Percentiles rank a stretch among this genome's conserved stretches.
phyloP scores from a whole-genome alignment of 2,329 filamentous ascomycete genomes.

The Leptographium lundbergii region DNA sequence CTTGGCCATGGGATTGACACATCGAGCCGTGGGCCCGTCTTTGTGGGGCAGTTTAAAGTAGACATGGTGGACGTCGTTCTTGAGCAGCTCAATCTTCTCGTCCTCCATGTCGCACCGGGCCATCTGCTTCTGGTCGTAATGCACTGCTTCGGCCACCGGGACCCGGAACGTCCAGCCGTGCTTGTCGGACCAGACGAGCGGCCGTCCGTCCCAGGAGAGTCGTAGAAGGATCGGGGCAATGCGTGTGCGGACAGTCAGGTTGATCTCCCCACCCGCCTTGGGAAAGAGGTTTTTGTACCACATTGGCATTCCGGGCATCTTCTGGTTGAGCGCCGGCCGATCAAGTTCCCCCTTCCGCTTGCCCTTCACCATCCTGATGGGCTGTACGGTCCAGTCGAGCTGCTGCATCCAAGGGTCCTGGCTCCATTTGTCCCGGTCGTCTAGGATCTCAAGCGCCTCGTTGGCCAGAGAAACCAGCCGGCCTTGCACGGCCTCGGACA shows the following conservation, averaged over 20 bases:
- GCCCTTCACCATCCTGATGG: conserved; percentile 79
- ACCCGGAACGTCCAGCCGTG: conserved; percentile 90
- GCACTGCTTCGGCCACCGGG: conserved; percentile 42
- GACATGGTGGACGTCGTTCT: conserved; percentile 49
- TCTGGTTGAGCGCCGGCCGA: conserved; percentile 68
- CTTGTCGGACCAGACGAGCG: conserved; percentile 84
- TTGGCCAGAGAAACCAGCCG: conserved; percentile 62
- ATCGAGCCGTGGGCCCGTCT: conserved; percentile 76
- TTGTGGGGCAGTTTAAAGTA: conserved; percentile 98
- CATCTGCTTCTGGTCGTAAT: conserved; percentile 61
- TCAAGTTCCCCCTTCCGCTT: conserved; percentile 78
- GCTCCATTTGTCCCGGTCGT: conserved; percentile 52
- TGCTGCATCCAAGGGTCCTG: conserved; percentile 86
- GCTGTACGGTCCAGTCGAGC: conserved; percentile 90
- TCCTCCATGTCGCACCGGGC: conserved; percentile 63
- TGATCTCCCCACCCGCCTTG: conserved; percentile 56
- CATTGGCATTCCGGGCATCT: conserved; percentile 84
- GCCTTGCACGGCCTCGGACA: conserved; percentile 66
- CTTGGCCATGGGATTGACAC: conserved; percentile 81
- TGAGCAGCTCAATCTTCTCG: conserved; percentile 53
- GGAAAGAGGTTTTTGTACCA: conserved; percentile 92
- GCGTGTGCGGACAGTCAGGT: conserved; percentile 72
- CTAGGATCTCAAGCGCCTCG: conserved; percentile 63
- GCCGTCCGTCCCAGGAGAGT: conserved; percentile 79
- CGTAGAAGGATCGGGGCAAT: conserved; percentile 76